Conservation (phyloP, 306 rosid species). For the Urtica urens region DNA sequence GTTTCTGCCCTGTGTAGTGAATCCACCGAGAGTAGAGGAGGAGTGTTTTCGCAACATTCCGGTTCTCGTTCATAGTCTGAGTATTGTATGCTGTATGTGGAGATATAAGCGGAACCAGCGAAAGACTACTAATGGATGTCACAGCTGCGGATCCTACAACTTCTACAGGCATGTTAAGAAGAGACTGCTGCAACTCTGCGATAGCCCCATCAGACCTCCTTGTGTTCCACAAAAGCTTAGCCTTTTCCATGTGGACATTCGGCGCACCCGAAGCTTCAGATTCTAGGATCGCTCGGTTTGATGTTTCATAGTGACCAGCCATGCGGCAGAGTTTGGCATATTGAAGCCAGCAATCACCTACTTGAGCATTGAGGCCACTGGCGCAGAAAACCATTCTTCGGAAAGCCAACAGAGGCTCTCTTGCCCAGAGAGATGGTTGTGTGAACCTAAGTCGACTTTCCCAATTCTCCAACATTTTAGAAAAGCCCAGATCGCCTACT, state of each 20-base stretch:
- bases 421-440: conserved; percentile 87
- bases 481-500: conserved; percentile 46
- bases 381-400: conserved; percentile 73
- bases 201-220: conserved; percentile 94
- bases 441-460: conserved; percentile 80
- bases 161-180: conserved; percentile 74
- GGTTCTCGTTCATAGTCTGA: conserved; percentile 61
- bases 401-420: conserved; percentile 88
- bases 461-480: conserved; percentile 72
- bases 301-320: conserved; percentile 96
- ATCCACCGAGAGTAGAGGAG: conserved; percentile 93
- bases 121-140: conserved; percentile 83
- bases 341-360: conserved; percentile 95
- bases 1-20: conserved; percentile 98
- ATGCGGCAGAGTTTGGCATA: conserved; percentile 89
- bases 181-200: conserved; percentile 77
- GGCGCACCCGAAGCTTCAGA: conserved; percentile 87
- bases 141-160: conserved; percentile 64
- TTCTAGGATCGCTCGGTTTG: conserved; percentile 88
- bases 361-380: conserved; percentile 74
- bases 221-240: conserved; percentile 85
- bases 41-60: conserved; percentile 74
- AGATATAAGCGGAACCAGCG: conserved; percentile 58
- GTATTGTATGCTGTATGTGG: conserved; percentile 45
- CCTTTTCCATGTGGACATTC: conserved; percentile 81